phyloP scores from a whole-genome alignment of 2,329 filamentous ascomycete species.

The Diplodia scrobiculata region DNA sequence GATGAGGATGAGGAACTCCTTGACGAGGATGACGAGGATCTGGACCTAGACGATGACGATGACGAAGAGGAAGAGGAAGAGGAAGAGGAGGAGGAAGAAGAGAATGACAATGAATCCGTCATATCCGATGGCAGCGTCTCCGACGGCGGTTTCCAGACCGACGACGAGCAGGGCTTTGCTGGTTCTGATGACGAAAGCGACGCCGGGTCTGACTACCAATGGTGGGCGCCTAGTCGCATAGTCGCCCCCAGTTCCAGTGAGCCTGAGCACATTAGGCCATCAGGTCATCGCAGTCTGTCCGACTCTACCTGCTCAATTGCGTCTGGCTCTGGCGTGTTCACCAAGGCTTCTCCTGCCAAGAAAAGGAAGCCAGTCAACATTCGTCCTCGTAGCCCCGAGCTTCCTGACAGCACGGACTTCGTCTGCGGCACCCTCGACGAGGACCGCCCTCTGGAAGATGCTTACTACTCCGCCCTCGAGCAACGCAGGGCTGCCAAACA shows the following conservation, averaged over 20 bases:
- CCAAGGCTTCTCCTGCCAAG: constrained; percentile 42
- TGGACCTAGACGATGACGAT: constrained; percentile 49
- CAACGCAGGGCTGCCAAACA: constrained; percentile 60
- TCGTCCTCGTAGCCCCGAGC: constrained; percentile 71
- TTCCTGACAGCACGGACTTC: constrained; percentile 97
- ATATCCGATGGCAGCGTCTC: constrained; percentile 46
- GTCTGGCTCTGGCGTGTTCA: constrained; percentile 33
- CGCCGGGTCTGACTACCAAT: constrained; percentile 64
- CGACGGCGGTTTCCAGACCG: constrained; percentile 76
- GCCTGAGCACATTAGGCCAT: constrained; percentile 52
- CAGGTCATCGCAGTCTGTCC: constrained; percentile 51
- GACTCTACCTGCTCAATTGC: constrained; percentile 56
- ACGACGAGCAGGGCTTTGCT: constrained; percentile 73
- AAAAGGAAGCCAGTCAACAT: constrained; percentile 58
- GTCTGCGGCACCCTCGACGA: constrained; percentile 98
- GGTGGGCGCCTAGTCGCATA: constrained; percentile 60
- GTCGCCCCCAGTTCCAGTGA: constrained; percentile 59
- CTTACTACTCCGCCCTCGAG: constrained; percentile 82
- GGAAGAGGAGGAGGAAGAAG: constrained; percentile 55
- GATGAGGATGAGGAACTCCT: constrained; percentile 67
- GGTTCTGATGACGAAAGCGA: constrained; percentile 70
- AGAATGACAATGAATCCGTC: constrained; percentile 40
- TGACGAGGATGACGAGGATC: constrained; percentile 63
- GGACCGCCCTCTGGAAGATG: constrained; percentile 89
- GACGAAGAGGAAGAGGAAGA: constrained; percentile 42